Evolutionary conservation across 495 filamentous ascomycete species (phyloP).

Genomic region (Echria macrotheca): DNA sequence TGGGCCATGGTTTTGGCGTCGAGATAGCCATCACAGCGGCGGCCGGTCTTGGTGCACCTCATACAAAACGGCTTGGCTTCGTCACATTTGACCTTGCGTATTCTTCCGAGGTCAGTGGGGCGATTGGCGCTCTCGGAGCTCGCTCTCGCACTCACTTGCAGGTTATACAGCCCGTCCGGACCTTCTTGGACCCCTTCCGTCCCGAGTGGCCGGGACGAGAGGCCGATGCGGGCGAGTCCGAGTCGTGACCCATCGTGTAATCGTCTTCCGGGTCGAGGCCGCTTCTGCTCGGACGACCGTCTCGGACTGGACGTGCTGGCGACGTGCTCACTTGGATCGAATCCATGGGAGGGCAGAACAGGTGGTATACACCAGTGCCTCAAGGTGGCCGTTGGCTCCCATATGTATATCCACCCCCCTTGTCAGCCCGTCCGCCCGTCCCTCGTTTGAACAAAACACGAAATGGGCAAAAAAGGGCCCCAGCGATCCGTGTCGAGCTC

Average conservation of each 20-base stretch:
- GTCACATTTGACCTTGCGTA: slow-evolving; percentile 41
- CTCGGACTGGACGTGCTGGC: too few species aligned
- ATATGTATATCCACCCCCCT: too few species aligned
- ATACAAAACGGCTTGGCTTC: slow-evolving; percentile 39
- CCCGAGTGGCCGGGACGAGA: slow-evolving; percentile 19
- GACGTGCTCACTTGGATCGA: too few species aligned
- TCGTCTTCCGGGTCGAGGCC: slow-evolving; percentile 3
- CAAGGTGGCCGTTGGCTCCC: neutral
- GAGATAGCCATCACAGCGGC: slow-evolving; percentile 41
- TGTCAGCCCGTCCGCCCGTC: too few species aligned
- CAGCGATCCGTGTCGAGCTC: neutral
- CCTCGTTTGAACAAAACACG: too few species aligned
- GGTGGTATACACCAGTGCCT: slow-evolving; percentile 3
- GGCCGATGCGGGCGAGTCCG: slow-evolving; percentile 19
- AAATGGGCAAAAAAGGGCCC: neutral
- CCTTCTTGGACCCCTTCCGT: slow-evolving; percentile 32
- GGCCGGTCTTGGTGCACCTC: slow-evolving; percentile 41
- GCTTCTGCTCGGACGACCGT: too few species aligned
- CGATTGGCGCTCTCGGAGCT: neutral
- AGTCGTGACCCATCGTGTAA: slow-evolving; percentile 19
- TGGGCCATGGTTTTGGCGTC: slow-evolving; percentile 25
- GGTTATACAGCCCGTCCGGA: slow-evolving; percentile 33
- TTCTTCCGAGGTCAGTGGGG: slow-evolving; percentile 20
- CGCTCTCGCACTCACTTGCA: slow-evolving; percentile 31
- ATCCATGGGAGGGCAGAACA: neutral